Percentiles rank a stretch among this genome's conserved stretches.
These are phyloP conservation scores for Phytopythium litorale DNA, from an alignment of 352 stramenopile genomes.

Conservation along the genomic window DNA sequence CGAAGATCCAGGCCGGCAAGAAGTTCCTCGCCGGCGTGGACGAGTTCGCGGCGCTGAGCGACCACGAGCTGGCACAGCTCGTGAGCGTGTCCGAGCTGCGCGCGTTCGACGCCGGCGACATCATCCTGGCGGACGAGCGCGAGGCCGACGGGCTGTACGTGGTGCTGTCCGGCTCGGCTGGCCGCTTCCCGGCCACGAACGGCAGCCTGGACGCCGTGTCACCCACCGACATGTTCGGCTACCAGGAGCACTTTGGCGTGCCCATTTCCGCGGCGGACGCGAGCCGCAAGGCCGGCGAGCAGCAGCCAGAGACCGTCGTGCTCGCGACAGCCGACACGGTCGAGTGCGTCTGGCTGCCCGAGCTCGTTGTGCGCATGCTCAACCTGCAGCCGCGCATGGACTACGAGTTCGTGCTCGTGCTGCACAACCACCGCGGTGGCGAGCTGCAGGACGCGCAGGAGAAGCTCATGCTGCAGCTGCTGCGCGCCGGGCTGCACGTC, in stretches of 20 bases:
- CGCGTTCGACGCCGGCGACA: conserved; percentile 29
- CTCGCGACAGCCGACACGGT: conserved; percentile 30
- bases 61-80: conserved; percentile 53
- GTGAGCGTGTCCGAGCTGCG: conserved; percentile 40
- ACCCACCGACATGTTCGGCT: conserved; percentile 29
- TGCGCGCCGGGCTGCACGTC: conserved; percentile 45
- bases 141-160: conserved; percentile 54
- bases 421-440: conserved; percentile 35
- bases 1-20: conserved; percentile 46
- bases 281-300: conserved; percentile 14
- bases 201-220: conserved; percentile 16
- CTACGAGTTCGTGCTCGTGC: conserved; percentile 50
- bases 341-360: conserved; percentile 54
- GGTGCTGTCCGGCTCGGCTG: conserved; percentile 33
- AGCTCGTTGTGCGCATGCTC: conserved; percentile 51
- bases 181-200: conserved; percentile 19
- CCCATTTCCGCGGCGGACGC: conserved; percentile 35
- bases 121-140: conserved; percentile 42
- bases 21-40: conserved; percentile 54
- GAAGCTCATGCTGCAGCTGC: conserved; percentile 30
- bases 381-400: conserved; percentile 58
- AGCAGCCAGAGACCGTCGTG: conserved; percentile 20
- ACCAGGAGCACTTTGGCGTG: conserved; percentile 57
- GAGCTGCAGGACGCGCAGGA: conserved; percentile 28
- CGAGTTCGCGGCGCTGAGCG: conserved; percentile 48